Evolutionary conservation across 2,329 filamentous ascomycete species (phyloP), one percentile per base, ranked within the genome.

Genomic region (Aspergillus brasiliensis): DNA sequence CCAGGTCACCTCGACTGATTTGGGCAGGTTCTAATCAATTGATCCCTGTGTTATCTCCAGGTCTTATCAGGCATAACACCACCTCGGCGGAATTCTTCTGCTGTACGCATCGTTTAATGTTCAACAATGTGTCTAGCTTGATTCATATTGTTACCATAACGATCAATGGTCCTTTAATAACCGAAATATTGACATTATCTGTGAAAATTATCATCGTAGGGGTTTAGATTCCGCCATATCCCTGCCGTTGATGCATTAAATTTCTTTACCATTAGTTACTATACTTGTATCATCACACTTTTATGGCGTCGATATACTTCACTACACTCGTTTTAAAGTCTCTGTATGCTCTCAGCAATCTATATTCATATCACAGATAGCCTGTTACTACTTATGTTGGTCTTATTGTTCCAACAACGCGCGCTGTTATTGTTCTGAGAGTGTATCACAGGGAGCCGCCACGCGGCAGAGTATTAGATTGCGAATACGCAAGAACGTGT

Each of bases 371-470:
- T 67, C 77, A 23, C 65, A 75, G 19, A 74, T 67, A 8, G 73
- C 60, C 11, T 71, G 71, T 5, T 57, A 82, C 61, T 17, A 76
- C 77, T 34, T 78, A 80, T 31, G 81, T 76, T 76, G 17, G 78
- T 75, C 87, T 0, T 78, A 78, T 8, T 81, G 78, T 4, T 84
- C 83, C 13, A 94, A 81, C n/a, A 94, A 79, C 1, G 87, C 88
- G 72, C 96, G 92, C 57, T 91, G 86, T 37, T 80, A 84, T 91
- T 91, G 96, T 75, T 96, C 92, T 75, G 92, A 96, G 87, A 89
- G 91, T 1, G 92, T 92, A 17, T 83, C 77, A 76, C 96, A 96
- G 68, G 91, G 84, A 15, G 89, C 87, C 11, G 92, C 92, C 13
- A 96, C 90, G 51, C 91, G 85, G 69, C 87, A 91, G 67, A 96